Conservation (phyloP, 177 flowering plant species). For the Tripterygium wilfordii region DNA sequence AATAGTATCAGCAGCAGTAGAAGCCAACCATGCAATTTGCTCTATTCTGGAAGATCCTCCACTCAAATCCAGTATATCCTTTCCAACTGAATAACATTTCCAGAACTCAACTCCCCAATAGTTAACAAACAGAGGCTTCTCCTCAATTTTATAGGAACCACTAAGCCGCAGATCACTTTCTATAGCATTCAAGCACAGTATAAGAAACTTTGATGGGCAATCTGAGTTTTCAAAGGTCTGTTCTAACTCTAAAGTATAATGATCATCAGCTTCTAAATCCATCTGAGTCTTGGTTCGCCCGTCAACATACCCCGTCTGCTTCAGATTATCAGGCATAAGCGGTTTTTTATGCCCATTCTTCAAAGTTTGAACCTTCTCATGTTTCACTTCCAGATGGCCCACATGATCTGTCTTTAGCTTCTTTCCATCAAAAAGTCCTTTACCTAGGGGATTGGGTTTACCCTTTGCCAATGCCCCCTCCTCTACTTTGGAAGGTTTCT, state of each 20-base stretch:
- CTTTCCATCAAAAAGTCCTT: slow-evolving; percentile 8
- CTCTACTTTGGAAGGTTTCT: slow-evolving; percentile 21
- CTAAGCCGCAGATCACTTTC: slow-evolving; percentile 40
- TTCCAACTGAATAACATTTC: slow-evolving; percentile 50
- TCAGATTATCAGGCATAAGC: neutral
- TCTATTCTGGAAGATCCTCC: slow-evolving; percentile 42
- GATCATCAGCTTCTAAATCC: slow-evolving; percentile 5
- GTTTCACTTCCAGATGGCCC: slow-evolving; percentile 10
- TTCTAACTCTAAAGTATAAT: too few species aligned
- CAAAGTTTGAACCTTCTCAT: slow-evolving; percentile 1
- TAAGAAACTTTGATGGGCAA: slow-evolving; percentile 66
- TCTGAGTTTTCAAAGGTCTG: slow-evolving; percentile 16
- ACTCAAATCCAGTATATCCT: slow-evolving; percentile 57
- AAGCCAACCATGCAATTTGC: slow-evolving; percentile 84
- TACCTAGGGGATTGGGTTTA: slow-evolving; percentile 12
- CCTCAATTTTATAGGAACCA: slow-evolving; percentile 17
- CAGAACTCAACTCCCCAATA: slow-evolving; percentile 86
- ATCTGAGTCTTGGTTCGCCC: slow-evolving; percentile 8
- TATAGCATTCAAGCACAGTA: slow-evolving; percentile 68
- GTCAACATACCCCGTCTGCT: slow-evolving; percentile 6
- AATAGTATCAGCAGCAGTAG: slow-evolving; percentile 71
- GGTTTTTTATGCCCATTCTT: slow-evolving; percentile 11
- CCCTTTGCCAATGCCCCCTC: slow-evolving; percentile 5
- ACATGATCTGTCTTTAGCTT: slow-evolving; percentile 3
- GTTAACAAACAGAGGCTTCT: slow-evolving; percentile 40